Evolutionary conservation across 768 basidiomycete genomes (phyloP).

Genomic region (Candolleomyces aberdarensis): DNA sequence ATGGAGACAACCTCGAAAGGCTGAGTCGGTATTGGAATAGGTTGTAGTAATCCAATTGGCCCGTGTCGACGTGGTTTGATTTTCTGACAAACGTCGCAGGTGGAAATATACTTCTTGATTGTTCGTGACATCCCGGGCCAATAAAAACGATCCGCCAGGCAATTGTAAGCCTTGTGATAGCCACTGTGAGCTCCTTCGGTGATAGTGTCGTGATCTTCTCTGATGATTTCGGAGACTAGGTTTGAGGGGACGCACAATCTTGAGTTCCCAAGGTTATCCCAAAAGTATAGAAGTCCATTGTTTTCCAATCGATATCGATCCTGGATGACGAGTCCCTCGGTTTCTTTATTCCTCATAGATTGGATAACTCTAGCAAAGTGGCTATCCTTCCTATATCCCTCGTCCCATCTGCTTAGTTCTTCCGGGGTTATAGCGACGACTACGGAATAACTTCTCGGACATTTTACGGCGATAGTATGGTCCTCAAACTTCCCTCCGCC

Average conservation of each 20-base stretch:
- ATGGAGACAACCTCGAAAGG: slow-evolving; percentile 27
- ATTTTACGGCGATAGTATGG: slow-evolving; percentile 7
- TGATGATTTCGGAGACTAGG: slow-evolving; percentile 14
- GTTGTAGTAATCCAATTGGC: slow-evolving; percentile 28
- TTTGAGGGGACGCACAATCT: slow-evolving; percentile 25
- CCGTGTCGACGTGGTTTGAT: slow-evolving; percentile 9
- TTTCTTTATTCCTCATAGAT: not conserved
- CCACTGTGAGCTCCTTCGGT: slow-evolving; percentile 27
- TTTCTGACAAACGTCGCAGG: slow-evolving; percentile 27
- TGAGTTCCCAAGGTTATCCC: slow-evolving; percentile 18
- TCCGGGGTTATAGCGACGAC: too few relatives aligned
- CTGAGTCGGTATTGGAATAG: slow-evolving; percentile 24
- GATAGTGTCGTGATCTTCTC: slow-evolving; percentile 19
- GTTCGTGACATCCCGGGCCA: slow-evolving; percentile 29
- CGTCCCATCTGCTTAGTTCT: too few relatives aligned
- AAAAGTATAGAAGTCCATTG: slow-evolving; percentile 19
- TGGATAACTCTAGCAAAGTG: not conserved
- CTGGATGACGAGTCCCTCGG: not conserved
- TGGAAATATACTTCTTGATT: slow-evolving; percentile 16
- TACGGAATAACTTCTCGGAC: too few relatives aligned
- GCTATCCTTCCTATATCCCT: too few relatives aligned
- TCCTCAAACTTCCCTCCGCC: too few relatives aligned
- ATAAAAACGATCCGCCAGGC: slow-evolving; percentile 20
- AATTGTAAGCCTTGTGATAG: slow-evolving; percentile 22
- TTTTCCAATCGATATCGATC: not conserved